Conservation (phyloP, 2,329 filamentous ascomycete genomes). For the Thielaviopsis cerberus region DNA sequence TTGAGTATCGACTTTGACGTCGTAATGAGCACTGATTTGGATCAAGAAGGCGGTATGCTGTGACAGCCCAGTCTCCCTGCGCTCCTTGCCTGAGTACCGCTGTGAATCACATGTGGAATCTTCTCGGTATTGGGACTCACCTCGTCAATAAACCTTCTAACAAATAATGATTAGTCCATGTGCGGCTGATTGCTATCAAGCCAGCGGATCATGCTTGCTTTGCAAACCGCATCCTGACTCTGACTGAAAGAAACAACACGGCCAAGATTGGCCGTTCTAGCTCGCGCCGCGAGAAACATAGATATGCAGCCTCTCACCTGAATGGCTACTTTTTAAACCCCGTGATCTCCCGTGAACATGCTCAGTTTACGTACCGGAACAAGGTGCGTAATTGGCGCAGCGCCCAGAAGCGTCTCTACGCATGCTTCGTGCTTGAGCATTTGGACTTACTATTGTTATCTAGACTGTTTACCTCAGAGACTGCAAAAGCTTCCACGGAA, state of each 20-base stretch:
- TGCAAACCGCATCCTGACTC: constrained; percentile 3
- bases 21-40: neutral
- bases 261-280: constrained; percentile 8
- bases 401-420: neutral
- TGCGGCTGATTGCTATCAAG: constrained; percentile 7
- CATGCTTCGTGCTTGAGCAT: neutral
- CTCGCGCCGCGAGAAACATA: neutral
- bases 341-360: constrained; percentile 9
- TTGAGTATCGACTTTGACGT: neutral
- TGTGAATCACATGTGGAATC: neutral
- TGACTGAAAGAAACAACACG: constrained; percentile 2
- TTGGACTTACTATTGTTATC: neutral
- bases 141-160: neutral
- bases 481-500: constrained; percentile 10
- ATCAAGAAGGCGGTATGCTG: neutral
- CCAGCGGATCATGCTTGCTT: neutral
- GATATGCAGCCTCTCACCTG: neutral
- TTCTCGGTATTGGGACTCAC: neutral
- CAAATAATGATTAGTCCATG: neutral
- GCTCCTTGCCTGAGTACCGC: too few relatives aligned
- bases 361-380: constrained; percentile 7
- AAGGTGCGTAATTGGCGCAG: neutral
- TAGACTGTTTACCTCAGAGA: constrained; percentile 9
- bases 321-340: constrained; percentile 11
- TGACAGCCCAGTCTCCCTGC: neutral